phyloP scores from a whole-genome alignment of 768 basidiomycete species.

The Phylloporus sp. region DNA sequence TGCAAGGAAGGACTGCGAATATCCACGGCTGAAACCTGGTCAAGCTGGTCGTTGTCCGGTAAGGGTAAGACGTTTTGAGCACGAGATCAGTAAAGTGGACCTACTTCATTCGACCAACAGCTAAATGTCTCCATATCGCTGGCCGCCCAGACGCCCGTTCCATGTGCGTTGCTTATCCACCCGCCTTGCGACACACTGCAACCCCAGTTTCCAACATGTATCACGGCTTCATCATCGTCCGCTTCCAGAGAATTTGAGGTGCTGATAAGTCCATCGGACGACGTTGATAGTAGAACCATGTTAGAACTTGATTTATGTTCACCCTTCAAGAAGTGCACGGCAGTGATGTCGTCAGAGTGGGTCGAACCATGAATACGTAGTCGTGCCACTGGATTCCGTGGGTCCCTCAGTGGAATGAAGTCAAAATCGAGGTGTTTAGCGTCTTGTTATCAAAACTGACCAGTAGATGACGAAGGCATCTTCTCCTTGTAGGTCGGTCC shows the following conservation, averaged over 20 bases:
- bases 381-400: conserved; percentile 67
- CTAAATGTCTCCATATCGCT: conserved; percentile 97
- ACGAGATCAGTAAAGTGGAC: conserved; percentile 3
- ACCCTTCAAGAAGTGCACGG: conserved; percentile 48
- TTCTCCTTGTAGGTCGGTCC: conserved; percentile 75
- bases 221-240: conserved; percentile 85
- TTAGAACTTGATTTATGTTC: conserved; percentile 31
- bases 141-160: conserved; percentile 66
- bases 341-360: conserved; percentile 91
- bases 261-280: conserved; percentile 80
- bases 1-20: conserved; percentile 66
- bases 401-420: conserved; percentile 57
- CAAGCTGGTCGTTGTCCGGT: conserved; percentile 45
- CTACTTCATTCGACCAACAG: conserved; percentile 73
- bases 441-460: conserved; percentile 36
- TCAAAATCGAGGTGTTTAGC: not conserved
- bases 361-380: conserved; percentile 78
- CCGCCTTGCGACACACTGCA: conserved; percentile 76
- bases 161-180: conserved; percentile 44
- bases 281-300: conserved; percentile 68
- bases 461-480: conserved; percentile 86
- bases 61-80: not conserved
- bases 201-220: conserved; percentile 83
- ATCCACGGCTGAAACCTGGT: conserved; percentile 51
- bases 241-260: conserved; percentile 66